Evolutionary conservation across 345 rosid genomes (phyloP).

Genomic region (Triadica sebifera): DNA sequence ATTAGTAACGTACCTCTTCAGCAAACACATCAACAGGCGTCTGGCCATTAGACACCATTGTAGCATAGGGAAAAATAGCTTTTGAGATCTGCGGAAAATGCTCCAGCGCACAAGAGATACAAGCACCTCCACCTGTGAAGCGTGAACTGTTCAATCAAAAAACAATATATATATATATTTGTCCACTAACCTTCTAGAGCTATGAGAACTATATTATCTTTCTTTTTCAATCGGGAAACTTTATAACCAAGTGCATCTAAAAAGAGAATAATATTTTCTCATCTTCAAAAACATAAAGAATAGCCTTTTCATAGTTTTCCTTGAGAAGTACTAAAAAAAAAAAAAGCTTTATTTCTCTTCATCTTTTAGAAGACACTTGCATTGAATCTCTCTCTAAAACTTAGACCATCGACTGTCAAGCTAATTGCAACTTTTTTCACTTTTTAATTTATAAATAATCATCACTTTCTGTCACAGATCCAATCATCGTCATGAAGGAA

Average conservation of each 20-base stretch:
- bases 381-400: background rate
- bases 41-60: slow-evolving; percentile 86
- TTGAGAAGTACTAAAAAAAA: no score
- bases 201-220: background rate
- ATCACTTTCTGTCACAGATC: slow-evolving; percentile 33
- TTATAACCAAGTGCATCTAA: background rate
- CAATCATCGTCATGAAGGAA: slow-evolving; percentile 14
- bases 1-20: slow-evolving; percentile 60
- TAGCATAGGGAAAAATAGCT: slow-evolving; percentile 82
- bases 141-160: background rate
- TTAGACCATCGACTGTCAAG: slow-evolving; percentile 13
- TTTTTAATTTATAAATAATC: background rate
- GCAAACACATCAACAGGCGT: slow-evolving; percentile 92
- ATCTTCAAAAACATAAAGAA: no score
- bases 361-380: background rate
- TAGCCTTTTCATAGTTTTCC: no score
- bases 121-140: slow-evolving; percentile 80
- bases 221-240: slow-evolving; percentile 12
- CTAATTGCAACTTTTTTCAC: background rate
- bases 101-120: slow-evolving; percentile 82
- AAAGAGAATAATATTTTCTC: no score
- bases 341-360: background rate
- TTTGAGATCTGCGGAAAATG: slow-evolving; percentile 67
- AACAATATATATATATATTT: no score
- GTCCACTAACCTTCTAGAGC: slow-evolving; percentile 1